Base-by-base conservation (phyloP, 257 asterid genomes). In the Echium plantagineum region DNA sequence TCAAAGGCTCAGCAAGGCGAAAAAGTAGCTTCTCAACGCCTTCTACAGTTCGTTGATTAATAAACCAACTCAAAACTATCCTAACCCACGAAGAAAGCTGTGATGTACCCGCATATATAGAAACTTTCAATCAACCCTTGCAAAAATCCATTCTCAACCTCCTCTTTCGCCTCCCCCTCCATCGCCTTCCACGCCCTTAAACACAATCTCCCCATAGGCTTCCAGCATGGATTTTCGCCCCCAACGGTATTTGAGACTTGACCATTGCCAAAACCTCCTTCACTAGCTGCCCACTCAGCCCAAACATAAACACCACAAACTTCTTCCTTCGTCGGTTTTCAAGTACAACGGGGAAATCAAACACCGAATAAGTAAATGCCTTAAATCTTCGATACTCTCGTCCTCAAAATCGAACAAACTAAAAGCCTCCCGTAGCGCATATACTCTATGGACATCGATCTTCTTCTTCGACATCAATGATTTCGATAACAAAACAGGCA, bases 301-400 rank as follows among this genome's bases (percentile, higher is more conserved):
- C 74, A 69, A 85, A 84, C 74, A 83, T 68, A 77, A 81, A 89
- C 0, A 97, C 88, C 19, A 82, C 57, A 74, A 93, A 93, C 66
- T 85, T 87, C 75, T 74, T 75, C 21, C 98, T 6, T 93, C 97
- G 69, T 93, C 98, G 0, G 87, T 82, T 65, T 89, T 93, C 82
- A 89, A 66, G 73, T 82, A 89, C 83, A 93, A 55, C 2, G 97
- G 97, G 3, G 94, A 82, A 64, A 93, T 83, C 74, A 89, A 75
- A 20, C 97, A 93, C 28, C 97, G 90, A 55, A 93, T 80, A 58
- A 89, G 54, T 76, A 93, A 79, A 73, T 75, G 76, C 81, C 81
- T 89, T 78, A 93, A 81, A 76, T 93, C 98, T 76, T 83, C 98
- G 61, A 89, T 93, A 58, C 97, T 93, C 67, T 85, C 97, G 63